Evolutionary conservation across 169 alveolate species (phyloP).

Genomic region (Babesia ovata): DNA sequence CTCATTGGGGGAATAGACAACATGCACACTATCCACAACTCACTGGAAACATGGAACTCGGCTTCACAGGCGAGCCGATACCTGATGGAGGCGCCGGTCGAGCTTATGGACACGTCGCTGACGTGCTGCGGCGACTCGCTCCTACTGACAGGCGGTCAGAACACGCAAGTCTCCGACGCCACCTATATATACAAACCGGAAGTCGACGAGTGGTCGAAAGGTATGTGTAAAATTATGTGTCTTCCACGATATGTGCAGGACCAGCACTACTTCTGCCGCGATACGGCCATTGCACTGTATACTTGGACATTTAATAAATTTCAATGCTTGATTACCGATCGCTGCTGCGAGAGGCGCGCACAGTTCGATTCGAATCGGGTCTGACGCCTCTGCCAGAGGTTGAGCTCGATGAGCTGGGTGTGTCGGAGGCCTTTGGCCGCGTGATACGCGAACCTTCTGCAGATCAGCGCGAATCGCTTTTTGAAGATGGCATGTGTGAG

Average conservation of each 20-base stretch:
- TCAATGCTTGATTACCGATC: conserved; percentile 19
- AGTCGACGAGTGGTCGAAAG: conserved; percentile 74
- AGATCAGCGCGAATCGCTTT: conserved; percentile 2
- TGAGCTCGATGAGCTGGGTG: conserved; percentile 1
- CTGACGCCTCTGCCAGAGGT: conserved; percentile 26
- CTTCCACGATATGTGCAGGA: conserved; percentile 42
- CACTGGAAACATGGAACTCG: conserved; percentile 81
- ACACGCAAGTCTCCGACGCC: conserved; percentile 71
- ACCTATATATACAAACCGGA: conserved; percentile 78
- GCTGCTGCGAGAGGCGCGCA: conserved; percentile 27
- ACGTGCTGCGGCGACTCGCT: conserved; percentile 69
- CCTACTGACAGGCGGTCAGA: conserved; percentile 78
- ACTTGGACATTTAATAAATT: conserved; percentile 62
- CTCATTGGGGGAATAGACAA: conserved; percentile 85
- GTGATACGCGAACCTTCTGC: conserved; percentile 15
- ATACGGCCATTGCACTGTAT: conserved; percentile 75
- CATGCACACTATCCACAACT: conserved; percentile 71
- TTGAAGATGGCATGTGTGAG: conserved; percentile 17
- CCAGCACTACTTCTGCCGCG: conserved; percentile 78
- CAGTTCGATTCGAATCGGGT: neutral
- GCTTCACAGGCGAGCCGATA: conserved; percentile 73
- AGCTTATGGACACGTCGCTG: conserved; percentile 76
- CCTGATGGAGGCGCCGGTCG: conserved; percentile 75
- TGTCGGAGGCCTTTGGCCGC: neutral
- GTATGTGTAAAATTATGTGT: conserved; percentile 24